Percentiles rank a stretch among this genome's conserved stretches.
Conservation (phyloP, 2,329 filamentous ascomycete genomes). For the Fusarium sp. region DNA sequence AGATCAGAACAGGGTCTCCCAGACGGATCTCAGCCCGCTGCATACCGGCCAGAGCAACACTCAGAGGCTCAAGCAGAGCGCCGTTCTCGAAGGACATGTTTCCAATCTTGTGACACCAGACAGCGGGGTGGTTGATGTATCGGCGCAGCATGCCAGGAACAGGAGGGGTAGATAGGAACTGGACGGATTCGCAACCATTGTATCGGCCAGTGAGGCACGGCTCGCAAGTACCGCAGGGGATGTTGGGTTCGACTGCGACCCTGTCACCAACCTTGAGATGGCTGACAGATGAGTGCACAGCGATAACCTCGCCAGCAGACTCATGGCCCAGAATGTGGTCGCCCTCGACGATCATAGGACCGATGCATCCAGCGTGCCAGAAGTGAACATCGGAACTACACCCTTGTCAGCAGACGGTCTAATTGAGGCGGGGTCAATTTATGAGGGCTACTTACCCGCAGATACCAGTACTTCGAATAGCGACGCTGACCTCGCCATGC, state of each 20-base stretch:
- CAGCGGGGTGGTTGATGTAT: conserved; percentile 94
- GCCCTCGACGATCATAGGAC: conserved; percentile 90
- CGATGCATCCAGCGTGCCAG: conserved; percentile 95
- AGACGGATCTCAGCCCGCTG: conserved; percentile 84
- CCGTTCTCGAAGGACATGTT: conserved; percentile 93
- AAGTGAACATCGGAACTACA: conserved; percentile 92
- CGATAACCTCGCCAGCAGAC: conserved; percentile 85
- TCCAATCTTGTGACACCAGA: conserved; percentile 97
- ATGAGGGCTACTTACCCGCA: conserved; percentile 75
- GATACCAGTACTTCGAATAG: conserved; percentile 94
- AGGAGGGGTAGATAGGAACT: conserved; percentile 91
- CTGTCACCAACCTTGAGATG: conserved; percentile 86
- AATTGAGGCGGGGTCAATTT: conserved; percentile 8
- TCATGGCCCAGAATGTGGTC: conserved; percentile 96
- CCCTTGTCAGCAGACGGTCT: conserved; percentile 29
- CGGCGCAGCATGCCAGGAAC: conserved; percentile 87
- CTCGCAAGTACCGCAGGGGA: conserved; percentile 92
- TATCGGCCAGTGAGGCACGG: conserved; percentile 93
- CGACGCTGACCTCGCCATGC: conserved; percentile 86
- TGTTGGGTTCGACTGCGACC: conserved; percentile 92
- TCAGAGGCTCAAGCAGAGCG: conserved; percentile 89
- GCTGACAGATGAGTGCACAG: conserved; percentile 83
- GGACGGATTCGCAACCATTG: conserved; percentile 90
- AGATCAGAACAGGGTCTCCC: conserved; percentile 89
- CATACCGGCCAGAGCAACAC: conserved; percentile 88